phyloP scores from a whole-genome alignment of 163 green algal genomes.

The Volvox carteri region DNA sequence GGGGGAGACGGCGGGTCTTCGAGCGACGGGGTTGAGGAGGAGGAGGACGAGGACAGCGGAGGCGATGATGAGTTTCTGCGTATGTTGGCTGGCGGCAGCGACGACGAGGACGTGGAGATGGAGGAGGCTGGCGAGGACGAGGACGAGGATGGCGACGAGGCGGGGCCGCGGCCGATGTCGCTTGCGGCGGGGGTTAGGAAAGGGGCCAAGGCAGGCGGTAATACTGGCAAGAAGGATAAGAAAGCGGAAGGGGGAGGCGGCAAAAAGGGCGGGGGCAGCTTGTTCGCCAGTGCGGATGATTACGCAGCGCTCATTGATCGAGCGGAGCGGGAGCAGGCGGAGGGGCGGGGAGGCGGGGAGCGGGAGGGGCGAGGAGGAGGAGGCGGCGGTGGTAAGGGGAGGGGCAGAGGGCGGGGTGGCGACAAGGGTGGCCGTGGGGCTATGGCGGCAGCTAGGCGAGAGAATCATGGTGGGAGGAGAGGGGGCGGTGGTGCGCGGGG shows the following conservation, averaged over 20 bases:
- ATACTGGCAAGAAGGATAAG: too few relatives aligned
- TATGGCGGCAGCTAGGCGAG: not conserved
- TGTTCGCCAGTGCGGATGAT: conserved; percentile 72
- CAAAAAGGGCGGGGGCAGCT: conserved; percentile 20
- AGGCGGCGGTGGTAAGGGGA: not conserved
- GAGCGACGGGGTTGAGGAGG: conserved; percentile 22
- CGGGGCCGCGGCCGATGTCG: conserved; percentile 43
- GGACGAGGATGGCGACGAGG: conserved; percentile 41
- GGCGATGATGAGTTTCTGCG: conserved; percentile 7
- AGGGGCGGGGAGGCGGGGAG: not conserved
- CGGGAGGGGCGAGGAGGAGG: not conserved
- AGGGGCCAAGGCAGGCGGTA: not conserved
- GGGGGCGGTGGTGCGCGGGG: not conserved
- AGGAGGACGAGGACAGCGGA: not conserved
- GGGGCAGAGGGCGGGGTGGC: not conserved
- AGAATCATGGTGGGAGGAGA: not conserved
- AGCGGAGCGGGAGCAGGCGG: conserved; percentile 44
- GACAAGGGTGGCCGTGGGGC: not conserved
- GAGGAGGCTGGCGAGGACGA: not conserved
- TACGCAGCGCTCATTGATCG: conserved; percentile 64
- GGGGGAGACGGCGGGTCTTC: conserved; percentile 7
- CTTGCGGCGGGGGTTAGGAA: conserved; percentile 33
- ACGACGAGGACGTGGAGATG: conserved; percentile 21
- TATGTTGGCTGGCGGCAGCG: not conserved
- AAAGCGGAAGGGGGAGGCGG: not conserved